These are phyloP conservation scores for Tetrahymena borealis DNA, from an alignment of 73 alveolate species.

Conservation along the genomic window DNA sequence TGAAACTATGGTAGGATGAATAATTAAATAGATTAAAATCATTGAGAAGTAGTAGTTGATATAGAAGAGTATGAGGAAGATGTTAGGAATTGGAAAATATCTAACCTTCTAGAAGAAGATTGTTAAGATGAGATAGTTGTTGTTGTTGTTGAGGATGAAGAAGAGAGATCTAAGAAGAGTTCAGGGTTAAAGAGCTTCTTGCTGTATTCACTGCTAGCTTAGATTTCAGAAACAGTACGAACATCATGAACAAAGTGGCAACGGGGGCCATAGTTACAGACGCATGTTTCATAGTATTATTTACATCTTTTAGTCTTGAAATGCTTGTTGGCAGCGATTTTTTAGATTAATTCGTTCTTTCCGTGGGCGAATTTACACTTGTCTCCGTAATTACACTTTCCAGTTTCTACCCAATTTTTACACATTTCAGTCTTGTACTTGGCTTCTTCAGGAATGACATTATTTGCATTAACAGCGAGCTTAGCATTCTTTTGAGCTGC, in stretches of 20 bases:
- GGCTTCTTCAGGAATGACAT: slow-evolving; percentile 19
- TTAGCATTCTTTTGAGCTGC: background rate
- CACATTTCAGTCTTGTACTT: slow-evolving; percentile 93
- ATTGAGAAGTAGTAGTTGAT: slow-evolving; percentile 1
- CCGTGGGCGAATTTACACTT: slow-evolving; percentile 96
- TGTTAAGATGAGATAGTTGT: background rate
- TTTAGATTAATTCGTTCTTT: slow-evolving; percentile 61
- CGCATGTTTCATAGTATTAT: slow-evolving; percentile 22
- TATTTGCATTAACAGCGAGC: background rate
- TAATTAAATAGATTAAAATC: background rate
- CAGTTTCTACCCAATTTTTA: slow-evolving; percentile 87
- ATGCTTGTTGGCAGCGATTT: slow-evolving; percentile 50
- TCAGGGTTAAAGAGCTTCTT: background rate
- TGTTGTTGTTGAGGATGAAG: background rate
- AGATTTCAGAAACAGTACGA: slow-evolving; percentile 66
- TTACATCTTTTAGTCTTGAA: slow-evolving; percentile 77
- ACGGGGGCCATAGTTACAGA: slow-evolving; percentile 86
- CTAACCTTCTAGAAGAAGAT: background rate
- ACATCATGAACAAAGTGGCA: slow-evolving; percentile 87
- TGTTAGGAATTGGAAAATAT: background rate
- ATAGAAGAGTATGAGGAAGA: background rate
- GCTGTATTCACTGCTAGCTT: background rate
- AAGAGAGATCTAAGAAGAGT: slow-evolving; percentile 1
- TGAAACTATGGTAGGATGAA: background rate
- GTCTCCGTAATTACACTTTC: slow-evolving; percentile 78